A percentile compares a stretch with the other conserved stretches of the same genome.
Evolutionary conservation across 2,329 filamentous ascomycete species (phyloP).

Genomic region (Cercospora sp.): DNA sequence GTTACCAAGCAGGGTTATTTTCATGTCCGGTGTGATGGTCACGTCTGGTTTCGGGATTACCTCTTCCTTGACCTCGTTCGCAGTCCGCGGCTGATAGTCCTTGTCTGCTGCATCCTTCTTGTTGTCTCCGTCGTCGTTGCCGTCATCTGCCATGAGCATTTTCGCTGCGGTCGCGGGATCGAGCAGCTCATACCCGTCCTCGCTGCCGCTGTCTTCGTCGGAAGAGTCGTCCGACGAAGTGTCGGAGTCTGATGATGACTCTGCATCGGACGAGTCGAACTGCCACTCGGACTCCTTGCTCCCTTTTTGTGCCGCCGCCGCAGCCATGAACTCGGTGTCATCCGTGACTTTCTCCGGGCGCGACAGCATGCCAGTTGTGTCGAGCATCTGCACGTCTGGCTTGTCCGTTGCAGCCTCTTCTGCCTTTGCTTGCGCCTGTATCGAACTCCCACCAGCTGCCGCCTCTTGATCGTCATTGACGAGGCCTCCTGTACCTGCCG

Average conservation of each 20-base stretch:
- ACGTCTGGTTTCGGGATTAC: conserved; percentile 68
- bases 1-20: conserved; percentile 71
- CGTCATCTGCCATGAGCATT: conserved; percentile 81
- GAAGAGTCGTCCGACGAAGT: conserved; percentile 36
- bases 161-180: conserved; percentile 80
- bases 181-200: conserved; percentile 69
- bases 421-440: background rate
- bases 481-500: background rate
- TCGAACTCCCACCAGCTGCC: background rate
- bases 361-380: conserved; percentile 5
- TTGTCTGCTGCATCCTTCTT: conserved; percentile 49
- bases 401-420: background rate
- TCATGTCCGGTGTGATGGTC: conserved; percentile 72
- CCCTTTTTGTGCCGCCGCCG: conserved; percentile 49
- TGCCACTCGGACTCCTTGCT: conserved; percentile 77
- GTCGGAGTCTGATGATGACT: conserved; percentile 59
- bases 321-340: conserved; percentile 48
- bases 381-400: conserved; percentile 15
- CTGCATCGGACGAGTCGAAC: conserved; percentile 61
- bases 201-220: conserved; percentile 54
- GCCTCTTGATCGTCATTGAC: background rate
- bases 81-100: conserved; percentile 63
- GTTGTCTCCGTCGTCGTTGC: conserved; percentile 73
- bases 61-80: conserved; percentile 69
- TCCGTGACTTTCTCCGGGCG: conserved; percentile 33